A percentile compares a stretch with the other conserved stretches of the same genome.
Evolutionary conservation across 176 grass and related monocot genomes (phyloP).

Genomic region (Saccharum spontaneum): DNA sequence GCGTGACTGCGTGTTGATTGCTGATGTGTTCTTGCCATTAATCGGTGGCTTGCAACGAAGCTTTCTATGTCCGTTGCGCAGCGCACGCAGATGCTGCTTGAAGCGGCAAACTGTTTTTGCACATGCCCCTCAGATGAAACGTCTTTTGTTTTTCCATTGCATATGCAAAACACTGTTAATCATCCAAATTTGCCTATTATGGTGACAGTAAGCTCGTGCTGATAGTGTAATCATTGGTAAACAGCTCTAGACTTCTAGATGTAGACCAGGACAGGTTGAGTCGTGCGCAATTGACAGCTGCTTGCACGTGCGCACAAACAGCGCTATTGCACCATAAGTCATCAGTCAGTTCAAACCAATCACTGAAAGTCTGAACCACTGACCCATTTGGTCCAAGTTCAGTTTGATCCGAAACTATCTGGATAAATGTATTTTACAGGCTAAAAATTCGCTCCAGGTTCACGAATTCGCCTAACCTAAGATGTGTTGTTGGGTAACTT

Average conservation of each 20-base stretch:
- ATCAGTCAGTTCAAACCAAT: neutral
- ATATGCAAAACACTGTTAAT: neutral
- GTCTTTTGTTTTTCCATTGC: neutral
- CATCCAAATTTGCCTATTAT: neutral
- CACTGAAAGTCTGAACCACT: neutral
- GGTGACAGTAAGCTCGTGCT: constrained; percentile 2
- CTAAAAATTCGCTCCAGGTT: neutral
- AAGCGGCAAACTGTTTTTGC: constrained; percentile 1
- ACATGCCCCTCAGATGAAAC: neutral
- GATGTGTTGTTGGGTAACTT: neutral
- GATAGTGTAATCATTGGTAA: neutral
- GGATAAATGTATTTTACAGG: neutral
- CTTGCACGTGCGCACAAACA: neutral
- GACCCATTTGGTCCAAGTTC: neutral
- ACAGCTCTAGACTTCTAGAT: neutral
- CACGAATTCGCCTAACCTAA: neutral
- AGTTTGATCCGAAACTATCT: neutral
- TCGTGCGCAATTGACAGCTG: neutral
- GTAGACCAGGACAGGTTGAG: neutral
- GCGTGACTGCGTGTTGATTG: neutral
- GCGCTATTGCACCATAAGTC: neutral
- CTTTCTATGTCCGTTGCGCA: neutral
- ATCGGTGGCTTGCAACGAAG: neutral
- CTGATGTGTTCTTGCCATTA: neutral
- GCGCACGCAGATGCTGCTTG: neutral